These are phyloP conservation scores for Ballota nigra DNA, from an alignment of 257 asterid species.

Conservation along the genomic window DNA sequence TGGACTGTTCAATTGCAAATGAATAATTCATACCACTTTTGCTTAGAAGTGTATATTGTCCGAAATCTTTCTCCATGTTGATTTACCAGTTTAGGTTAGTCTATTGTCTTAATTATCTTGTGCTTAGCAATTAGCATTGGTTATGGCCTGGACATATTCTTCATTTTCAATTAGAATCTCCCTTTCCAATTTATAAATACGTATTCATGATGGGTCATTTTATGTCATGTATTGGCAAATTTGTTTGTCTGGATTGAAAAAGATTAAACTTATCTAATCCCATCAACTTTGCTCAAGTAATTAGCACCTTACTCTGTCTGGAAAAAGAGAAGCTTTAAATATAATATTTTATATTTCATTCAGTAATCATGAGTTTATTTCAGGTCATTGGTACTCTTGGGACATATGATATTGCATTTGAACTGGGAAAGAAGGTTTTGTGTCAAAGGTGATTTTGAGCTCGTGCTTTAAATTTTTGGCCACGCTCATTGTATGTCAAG, in stretches of 20 bases:
- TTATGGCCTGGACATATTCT: background rate
- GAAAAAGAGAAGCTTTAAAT: background rate
- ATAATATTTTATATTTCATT: background rate
- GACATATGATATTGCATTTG: slow-evolving; percentile 82
- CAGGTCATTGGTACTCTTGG: slow-evolving; percentile 91
- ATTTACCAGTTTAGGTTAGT: background rate
- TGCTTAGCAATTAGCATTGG: background rate
- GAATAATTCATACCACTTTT: slow-evolving; percentile 3
- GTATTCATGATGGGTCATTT: background rate
- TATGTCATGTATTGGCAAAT: background rate
- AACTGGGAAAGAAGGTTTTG: slow-evolving; percentile 83
- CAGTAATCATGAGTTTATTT: slow-evolving; percentile 30
- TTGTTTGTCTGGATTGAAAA: background rate
- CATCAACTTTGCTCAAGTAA: background rate
- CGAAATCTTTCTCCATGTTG: background rate
- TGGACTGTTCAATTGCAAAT: background rate
- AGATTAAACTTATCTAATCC: background rate
- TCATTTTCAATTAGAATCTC: background rate
- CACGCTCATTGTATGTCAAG: background rate
- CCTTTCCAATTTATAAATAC: background rate
- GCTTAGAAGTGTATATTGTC: background rate
- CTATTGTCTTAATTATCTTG: background rate
- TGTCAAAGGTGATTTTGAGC: slow-evolving; percentile 65
- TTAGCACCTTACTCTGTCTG: background rate
- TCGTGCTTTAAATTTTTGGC: slow-evolving; percentile 16